Evolutionary conservation across 78 protist species (phyloP).

Genomic region (Dictyostelium firmibasis): DNA sequence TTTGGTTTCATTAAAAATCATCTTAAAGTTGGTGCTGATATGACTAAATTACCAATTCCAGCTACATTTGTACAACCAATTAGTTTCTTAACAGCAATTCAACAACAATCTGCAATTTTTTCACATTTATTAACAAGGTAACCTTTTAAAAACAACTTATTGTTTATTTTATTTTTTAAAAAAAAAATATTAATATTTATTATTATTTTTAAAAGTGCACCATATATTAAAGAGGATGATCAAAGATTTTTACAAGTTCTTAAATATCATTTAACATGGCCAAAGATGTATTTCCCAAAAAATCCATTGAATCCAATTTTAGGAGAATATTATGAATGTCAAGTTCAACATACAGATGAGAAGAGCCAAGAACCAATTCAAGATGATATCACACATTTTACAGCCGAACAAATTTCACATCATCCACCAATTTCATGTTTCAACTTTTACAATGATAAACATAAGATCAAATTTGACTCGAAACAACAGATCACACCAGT

Average conservation of each 20-base stretch:
- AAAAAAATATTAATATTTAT: background rate
- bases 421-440: conserved; percentile 70
- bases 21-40: conserved; percentile 61
- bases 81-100: conserved; percentile 44
- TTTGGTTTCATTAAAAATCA: conserved; percentile 62
- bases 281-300: conserved; percentile 78
- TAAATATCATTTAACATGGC: conserved; percentile 74
- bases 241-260: conserved; percentile 64
- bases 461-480: conserved; percentile 1
- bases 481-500: conserved; percentile 72
- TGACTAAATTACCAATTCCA: conserved; percentile 68
- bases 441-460: conserved; percentile 62
- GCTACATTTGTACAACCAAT: conserved; percentile 51
- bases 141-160: background rate
- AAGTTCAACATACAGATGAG: conserved; percentile 50
- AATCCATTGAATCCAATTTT: conserved; percentile 76
- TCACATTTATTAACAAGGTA: conserved; percentile 32
- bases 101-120: conserved; percentile 67
- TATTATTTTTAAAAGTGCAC: background rate
- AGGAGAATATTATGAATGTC: conserved; percentile 49
- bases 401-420: conserved; percentile 60
- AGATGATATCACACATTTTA: conserved; percentile 29
- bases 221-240: conserved; percentile 40
- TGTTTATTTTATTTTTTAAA: background rate
- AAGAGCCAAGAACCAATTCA: background rate